Percentiles rank a stretch among this genome's conserved stretches.
Conservation (phyloP, 208 protist species). For the Leishmania tropica region DNA sequence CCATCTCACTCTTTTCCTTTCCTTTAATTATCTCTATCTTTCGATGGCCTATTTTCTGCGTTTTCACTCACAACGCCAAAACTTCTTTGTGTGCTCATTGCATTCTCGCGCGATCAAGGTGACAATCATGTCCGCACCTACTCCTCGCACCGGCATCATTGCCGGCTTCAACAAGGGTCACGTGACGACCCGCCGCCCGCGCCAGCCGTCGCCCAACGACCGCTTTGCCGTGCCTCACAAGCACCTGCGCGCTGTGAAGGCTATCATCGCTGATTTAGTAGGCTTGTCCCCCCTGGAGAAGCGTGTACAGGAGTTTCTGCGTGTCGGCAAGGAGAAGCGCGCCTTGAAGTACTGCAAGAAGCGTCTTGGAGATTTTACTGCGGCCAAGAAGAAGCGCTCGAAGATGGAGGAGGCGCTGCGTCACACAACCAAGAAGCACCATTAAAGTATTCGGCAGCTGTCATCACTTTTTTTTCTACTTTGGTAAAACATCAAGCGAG, state of each 20-base stretch:
- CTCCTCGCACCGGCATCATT: conserved; percentile 88
- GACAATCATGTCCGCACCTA: conserved; percentile 60
- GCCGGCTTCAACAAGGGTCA: conserved; percentile 94
- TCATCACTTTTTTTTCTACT: conserved; percentile 27
- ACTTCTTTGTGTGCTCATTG: background rate
- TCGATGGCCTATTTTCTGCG: background rate
- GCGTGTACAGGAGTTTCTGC: conserved; percentile 94
- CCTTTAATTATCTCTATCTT: background rate
- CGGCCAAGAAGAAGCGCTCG: conserved; percentile 92
- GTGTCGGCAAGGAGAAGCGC: conserved; percentile 95
- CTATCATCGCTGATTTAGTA: conserved; percentile 89
- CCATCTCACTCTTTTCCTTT: background rate
- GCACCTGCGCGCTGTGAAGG: conserved; percentile 90
- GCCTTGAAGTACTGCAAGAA: conserved; percentile 96
- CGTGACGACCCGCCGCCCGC: conserved; percentile 86
- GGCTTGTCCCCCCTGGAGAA: conserved; percentile 93
- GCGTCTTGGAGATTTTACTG: conserved; percentile 88
- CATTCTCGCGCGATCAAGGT: conserved; percentile 8
- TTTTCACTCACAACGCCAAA: background rate
- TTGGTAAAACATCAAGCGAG: conserved; percentile 2
- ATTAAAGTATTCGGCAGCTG: conserved; percentile 11
- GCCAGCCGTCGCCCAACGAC: conserved; percentile 74
- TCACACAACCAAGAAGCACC: conserved; percentile 77
- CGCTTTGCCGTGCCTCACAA: conserved; percentile 90
- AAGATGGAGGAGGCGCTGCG: conserved; percentile 93